phyloP scores from a whole-genome alignment of 1,284 basidiomycete genomes.

The Tilletia caries region DNA sequence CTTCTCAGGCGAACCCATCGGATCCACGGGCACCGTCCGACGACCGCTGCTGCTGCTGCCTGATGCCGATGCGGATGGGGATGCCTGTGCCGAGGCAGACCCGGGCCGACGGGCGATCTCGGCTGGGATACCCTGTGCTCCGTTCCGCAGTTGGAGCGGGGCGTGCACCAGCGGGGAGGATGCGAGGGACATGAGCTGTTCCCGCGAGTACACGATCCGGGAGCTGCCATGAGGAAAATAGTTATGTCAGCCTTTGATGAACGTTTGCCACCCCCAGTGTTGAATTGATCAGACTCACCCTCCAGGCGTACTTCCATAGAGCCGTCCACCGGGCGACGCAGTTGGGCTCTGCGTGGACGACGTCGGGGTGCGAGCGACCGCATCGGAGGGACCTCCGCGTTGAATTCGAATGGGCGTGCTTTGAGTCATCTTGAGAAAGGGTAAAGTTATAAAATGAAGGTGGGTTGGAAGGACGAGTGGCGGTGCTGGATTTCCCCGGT shows the following conservation, averaged over 20 bases:
- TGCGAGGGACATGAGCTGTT: constrained; percentile 36
- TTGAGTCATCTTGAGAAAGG: neutral
- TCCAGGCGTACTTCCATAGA: constrained; percentile 37
- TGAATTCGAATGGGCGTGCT: constrained; percentile 2
- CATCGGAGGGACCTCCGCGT: neutral
- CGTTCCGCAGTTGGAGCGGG: neutral
- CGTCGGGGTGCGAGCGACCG: neutral
- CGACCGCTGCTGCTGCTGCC: too few relatives aligned
- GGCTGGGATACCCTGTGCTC: constrained; percentile 9
- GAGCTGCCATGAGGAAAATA: constrained; percentile 14
- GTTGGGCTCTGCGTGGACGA: neutral
- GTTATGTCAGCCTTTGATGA: neutral
- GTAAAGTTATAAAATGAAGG: too few relatives aligned
- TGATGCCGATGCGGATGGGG: neutral
- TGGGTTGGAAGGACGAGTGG: too few relatives aligned
- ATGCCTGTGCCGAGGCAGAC: neutral
- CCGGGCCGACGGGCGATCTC: neutral
- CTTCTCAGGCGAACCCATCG: constrained; percentile 7
- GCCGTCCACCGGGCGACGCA: neutral
- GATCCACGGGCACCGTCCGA: too few relatives aligned
- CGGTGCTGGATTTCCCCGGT: too few relatives aligned
- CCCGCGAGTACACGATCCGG: constrained; percentile 37
- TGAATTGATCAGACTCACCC: constrained; percentile 17
- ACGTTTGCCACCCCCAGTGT: neutral
- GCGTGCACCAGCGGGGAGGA: constrained; percentile 23